A percentile compares a stretch with the other conserved stretches of the same genome.
Evolutionary conservation across 2,329 filamentous ascomycete species (phyloP).

Genomic region (Stenocarpella maydis): DNA sequence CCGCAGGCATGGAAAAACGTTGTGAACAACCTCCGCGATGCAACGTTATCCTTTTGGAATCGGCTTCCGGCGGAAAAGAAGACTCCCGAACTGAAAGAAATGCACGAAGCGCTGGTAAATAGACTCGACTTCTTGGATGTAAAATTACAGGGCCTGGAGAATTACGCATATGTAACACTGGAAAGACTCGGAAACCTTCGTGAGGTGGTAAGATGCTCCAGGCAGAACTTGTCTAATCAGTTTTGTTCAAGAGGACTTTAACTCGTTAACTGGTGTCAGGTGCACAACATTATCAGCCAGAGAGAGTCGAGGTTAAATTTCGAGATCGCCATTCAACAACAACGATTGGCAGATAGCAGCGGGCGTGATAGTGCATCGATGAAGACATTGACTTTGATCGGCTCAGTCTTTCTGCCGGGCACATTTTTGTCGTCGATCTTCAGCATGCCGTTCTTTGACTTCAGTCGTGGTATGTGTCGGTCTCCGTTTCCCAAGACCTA

Average conservation of each 20-base stretch:
- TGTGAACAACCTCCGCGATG: conserved; percentile 37
- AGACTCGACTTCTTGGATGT: conserved; percentile 44
- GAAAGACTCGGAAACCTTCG: conserved; percentile 46
- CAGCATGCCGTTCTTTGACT: conserved; percentile 26
- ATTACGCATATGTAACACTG: conserved; percentile 46
- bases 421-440: conserved; percentile 2
- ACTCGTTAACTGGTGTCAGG: conserved; percentile 33
- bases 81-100: conserved; percentile 33
- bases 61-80: conserved; percentile 11
- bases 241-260: not conserved
- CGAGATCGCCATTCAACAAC: conserved; percentile 41
- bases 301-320: conserved; percentile 47
- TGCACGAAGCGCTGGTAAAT: conserved; percentile 42
- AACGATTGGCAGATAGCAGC: conserved; percentile 37
- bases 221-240: not conserved
- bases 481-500: too few relatives aligned
- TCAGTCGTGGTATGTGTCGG: not conserved
- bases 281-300: conserved; percentile 47
- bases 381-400: conserved; percentile 27
- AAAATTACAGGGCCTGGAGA: conserved; percentile 48
- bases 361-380: conserved; percentile 41
- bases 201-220: conserved; percentile 41
- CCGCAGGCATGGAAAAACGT: conserved; percentile 45
- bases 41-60: conserved; percentile 37
- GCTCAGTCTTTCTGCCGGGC: not conserved